Conservation (phyloP, 2,329 filamentous ascomycete genomes). For the Cyphellophora attinorum region DNA sequence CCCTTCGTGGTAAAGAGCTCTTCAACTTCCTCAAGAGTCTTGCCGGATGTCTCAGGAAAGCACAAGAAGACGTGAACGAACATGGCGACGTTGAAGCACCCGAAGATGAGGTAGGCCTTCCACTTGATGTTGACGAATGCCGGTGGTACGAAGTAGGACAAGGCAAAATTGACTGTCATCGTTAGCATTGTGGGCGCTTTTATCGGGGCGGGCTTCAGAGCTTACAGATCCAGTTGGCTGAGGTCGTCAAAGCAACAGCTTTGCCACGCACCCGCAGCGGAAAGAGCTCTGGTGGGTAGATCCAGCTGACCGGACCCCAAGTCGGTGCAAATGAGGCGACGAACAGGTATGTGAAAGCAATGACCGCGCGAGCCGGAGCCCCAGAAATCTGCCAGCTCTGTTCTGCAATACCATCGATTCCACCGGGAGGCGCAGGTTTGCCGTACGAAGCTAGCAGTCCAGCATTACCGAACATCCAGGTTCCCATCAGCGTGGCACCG, state of each 20-base stretch:
- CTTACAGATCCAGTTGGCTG: constrained; percentile 51
- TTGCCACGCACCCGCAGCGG: constrained; percentile 54
- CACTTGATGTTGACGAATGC: constrained; percentile 49
- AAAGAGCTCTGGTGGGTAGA: constrained; percentile 54
- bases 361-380: constrained; percentile 51
- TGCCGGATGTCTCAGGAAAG: constrained; percentile 61
- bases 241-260: constrained; percentile 51
- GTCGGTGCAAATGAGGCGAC: constrained; percentile 58
- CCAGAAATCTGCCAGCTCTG: constrained; percentile 26
- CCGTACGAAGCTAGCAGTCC: constrained; percentile 29
- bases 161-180: constrained; percentile 46
- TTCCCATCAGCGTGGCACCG: constrained; percentile 53
- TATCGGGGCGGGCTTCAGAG: too few species aligned
- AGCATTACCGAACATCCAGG: constrained; percentile 32
- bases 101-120: constrained; percentile 66
- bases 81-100: constrained; percentile 57
- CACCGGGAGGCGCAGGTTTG: constrained; percentile 27
- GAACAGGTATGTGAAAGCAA: constrained; percentile 62
- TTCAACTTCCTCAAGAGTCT: constrained; percentile 62
- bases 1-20: constrained; percentile 6
- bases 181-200: too few species aligned
- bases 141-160: constrained; percentile 47
- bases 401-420: constrained; percentile 22
- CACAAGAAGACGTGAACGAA: constrained; percentile 59
- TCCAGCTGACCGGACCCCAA: constrained; percentile 52